These are phyloP conservation scores for Beauveria asiatica DNA, from an alignment of 2,329 filamentous ascomycete genomes.

Conservation along the genomic window DNA sequence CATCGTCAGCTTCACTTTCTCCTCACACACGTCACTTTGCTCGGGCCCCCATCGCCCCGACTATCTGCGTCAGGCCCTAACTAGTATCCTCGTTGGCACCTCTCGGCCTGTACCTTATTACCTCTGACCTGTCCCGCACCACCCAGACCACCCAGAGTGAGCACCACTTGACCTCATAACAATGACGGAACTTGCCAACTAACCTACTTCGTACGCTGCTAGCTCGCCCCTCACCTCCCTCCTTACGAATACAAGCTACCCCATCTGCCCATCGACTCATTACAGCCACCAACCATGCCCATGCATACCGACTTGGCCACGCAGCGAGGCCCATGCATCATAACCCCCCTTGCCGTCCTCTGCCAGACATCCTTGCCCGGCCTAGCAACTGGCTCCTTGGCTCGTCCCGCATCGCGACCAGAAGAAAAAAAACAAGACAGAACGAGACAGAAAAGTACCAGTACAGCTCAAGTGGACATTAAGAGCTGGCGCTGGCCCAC, in stretches of 20 bases:
- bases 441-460: background rate
- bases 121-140: background rate
- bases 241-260: background rate
- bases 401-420: slow-evolving; percentile 2
- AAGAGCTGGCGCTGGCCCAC: slow-evolving; percentile 1
- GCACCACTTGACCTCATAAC: slow-evolving; percentile 5
- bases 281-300: background rate
- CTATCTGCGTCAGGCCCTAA: background rate
- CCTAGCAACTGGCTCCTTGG: background rate
- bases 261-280: background rate
- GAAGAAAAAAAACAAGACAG: slow-evolving; percentile 1
- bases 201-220: background rate
- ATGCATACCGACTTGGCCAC: slow-evolving; percentile 3
- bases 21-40: background rate
- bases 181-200: slow-evolving; percentile 2
- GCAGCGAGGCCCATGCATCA: slow-evolving; percentile 6
- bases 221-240: slow-evolving; percentile 7
- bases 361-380: background rate
- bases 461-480: background rate
- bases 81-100: background rate
- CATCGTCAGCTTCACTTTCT: slow-evolving; percentile 1
- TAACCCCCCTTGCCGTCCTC: background rate
- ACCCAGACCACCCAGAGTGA: background rate
- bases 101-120: background rate
- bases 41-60: background rate